These are phyloP conservation scores for Metarhizium brunneum DNA, from an alignment of 2,329 filamentous ascomycete genomes.

Conservation along the genomic window DNA sequence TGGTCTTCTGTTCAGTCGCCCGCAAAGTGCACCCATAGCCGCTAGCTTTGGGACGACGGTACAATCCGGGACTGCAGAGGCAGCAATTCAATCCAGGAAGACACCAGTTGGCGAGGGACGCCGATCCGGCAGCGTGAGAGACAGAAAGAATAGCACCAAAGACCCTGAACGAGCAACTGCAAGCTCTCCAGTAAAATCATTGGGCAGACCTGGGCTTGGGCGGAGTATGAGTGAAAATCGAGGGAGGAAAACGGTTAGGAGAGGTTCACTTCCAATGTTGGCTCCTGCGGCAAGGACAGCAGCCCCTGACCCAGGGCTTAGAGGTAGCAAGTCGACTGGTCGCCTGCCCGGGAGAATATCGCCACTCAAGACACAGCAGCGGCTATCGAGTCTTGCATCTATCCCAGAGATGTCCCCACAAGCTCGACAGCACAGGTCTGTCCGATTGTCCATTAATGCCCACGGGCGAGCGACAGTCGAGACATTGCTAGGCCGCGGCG, in stretches of 20 bases:
- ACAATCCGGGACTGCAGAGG: constrained; percentile 19
- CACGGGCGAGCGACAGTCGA: constrained; percentile 49
- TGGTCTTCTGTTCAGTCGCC: constrained; percentile 46
- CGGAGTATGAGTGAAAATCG: constrained; percentile 47
- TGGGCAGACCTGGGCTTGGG: constrained; percentile 38
- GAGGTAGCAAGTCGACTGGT: constrained; percentile 24
- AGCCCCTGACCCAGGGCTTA: constrained; percentile 20
- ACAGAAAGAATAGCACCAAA: constrained; percentile 29
- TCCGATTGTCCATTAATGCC: constrained; percentile 56
- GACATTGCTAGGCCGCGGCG: constrained; percentile 30
- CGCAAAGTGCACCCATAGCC: constrained; percentile 38
- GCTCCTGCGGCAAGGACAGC: constrained; percentile 31
- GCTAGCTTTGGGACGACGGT: constrained; percentile 22
- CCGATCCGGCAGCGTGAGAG: constrained; percentile 36
- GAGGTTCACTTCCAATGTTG: constrained; percentile 35
- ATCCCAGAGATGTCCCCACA: constrained; percentile 44
- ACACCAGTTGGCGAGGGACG: constrained; percentile 22
- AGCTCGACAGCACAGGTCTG: constrained; percentile 41
- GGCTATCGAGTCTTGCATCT: constrained; percentile 42
- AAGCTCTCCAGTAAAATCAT: constrained; percentile 43
- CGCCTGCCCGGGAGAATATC: constrained; percentile 39
- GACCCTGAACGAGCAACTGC: constrained; percentile 30
- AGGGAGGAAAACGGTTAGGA: constrained; percentile 31
- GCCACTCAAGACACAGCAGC: constrained; percentile 41
- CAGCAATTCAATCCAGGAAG: constrained; percentile 16